Evolutionary conservation across 768 basidiomycete species (phyloP), one percentile per base, ranked within the genome.

Genomic region (Cystobasidium ongulense): DNA sequence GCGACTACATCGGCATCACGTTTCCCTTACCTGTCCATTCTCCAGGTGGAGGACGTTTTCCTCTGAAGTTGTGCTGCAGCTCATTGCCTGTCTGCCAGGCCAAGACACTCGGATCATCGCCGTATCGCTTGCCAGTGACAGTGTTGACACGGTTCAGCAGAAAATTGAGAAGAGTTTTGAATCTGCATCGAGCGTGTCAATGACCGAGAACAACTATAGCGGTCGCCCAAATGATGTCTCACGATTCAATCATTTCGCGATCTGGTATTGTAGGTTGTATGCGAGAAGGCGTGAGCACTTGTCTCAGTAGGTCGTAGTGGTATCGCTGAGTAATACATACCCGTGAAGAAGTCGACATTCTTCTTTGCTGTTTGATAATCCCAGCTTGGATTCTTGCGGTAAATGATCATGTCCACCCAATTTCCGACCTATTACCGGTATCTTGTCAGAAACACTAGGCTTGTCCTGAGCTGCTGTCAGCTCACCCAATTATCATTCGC

Each of bases 1-100:
- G 25, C 63, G 18, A 36, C 7, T 17, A 38, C 23, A 43, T 27
- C 13, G 50, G n/a, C 29, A 41, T 25, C 36, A 25, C 50, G n/a
- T 31, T 21, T 29, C 59, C 41, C 36, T 74, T 66, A 59, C 76
- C 70, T 3, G 79, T 79, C 79, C 79, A 79, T 0, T 67, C 70
- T 0, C 75, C 65, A 0, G 78, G 78, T 4, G 79, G 77, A 1
- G 79, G 78, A 0, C 75, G 43, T 43, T 74, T 64, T 4, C 76
- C 76, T 18, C 46, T 62, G 23, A 65, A 63, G 29, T 65, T 39
- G 23, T 64, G 41, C 65, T 78, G 77, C 74, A 79, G 70, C 46
- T 78, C 77, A 72, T 78, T 79, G 1, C 79, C 77, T 0, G 79
- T 80, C 52, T 80, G 78, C 79, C 79, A 80, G 0, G 75, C 74